These are phyloP conservation scores for Cadophora luteo-olivacea DNA, from an alignment of 2,329 filamentous ascomycete species.

Conservation along the genomic window DNA sequence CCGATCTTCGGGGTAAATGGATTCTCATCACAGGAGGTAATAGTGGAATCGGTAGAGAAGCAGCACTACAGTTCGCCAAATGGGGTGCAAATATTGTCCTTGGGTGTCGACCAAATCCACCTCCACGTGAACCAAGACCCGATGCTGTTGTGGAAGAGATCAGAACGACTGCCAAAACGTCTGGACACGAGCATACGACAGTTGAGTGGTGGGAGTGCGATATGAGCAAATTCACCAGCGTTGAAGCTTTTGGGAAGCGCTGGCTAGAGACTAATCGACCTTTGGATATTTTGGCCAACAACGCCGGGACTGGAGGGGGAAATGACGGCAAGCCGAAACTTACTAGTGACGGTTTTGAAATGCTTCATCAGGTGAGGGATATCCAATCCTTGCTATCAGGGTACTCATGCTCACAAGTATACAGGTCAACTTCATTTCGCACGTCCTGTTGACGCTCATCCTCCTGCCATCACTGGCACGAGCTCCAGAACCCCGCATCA, in stretches of 20 bases:
- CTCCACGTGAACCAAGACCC: slow-evolving; percentile 41
- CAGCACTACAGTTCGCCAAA: slow-evolving; percentile 46
- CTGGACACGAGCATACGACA: slow-evolving; percentile 26
- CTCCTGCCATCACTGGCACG: slow-evolving; percentile 41
- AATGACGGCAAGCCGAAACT: slow-evolving; percentile 18
- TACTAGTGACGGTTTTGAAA: slow-evolving; percentile 44
- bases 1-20: slow-evolving; percentile 25
- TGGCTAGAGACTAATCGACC: slow-evolving; percentile 39
- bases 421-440: slow-evolving; percentile 45
- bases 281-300: slow-evolving; percentile 44
- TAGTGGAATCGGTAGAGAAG: slow-evolving; percentile 51
- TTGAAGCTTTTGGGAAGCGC: slow-evolving; percentile 40
- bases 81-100: slow-evolving; percentile 49
- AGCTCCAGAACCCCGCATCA: slow-evolving; percentile 38
- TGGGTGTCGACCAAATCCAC: slow-evolving; percentile 45
- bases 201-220: slow-evolving; percentile 44
- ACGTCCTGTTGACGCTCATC: slow-evolving; percentile 42
- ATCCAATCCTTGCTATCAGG: neutral
- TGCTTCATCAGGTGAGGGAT: slow-evolving; percentile 38
- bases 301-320: slow-evolving; percentile 40
- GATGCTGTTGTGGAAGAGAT: slow-evolving; percentile 36
- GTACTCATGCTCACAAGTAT: neutral
- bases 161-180: slow-evolving; percentile 17
- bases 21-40: slow-evolving; percentile 53
- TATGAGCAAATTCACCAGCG: slow-evolving; percentile 36